phyloP scores from a whole-genome alignment of 2,329 filamentous ascomycete species.

The Aureobasidium subglaciale region DNA sequence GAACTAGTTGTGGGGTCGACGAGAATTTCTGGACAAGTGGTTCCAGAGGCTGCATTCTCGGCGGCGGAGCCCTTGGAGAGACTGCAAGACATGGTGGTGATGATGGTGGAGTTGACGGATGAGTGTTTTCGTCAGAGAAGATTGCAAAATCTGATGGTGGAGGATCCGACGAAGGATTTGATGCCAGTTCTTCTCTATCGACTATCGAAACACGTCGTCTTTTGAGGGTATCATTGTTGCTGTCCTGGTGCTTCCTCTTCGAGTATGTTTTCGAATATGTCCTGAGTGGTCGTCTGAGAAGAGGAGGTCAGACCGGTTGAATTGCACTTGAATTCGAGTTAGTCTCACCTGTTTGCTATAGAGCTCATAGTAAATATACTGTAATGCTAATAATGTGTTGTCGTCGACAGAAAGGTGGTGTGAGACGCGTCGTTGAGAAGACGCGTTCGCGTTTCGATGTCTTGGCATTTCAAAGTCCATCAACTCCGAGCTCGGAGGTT shows the following conservation, averaged over 20 bases:
- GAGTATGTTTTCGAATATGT: slow-evolving; percentile 13
- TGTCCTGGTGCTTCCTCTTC: slow-evolving; percentile 3
- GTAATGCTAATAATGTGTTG: not conserved
- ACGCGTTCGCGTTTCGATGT: slow-evolving; percentile 8
- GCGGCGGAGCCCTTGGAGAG: slow-evolving; percentile 20
- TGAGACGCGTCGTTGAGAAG: slow-evolving; percentile 2
- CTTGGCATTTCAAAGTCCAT: not conserved
- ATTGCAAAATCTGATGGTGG: slow-evolving; percentile 20
- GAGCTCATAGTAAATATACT: slow-evolving; percentile 9
- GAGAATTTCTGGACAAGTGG: not conserved
- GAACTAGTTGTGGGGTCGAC: not conserved
- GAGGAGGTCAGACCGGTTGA: not conserved
- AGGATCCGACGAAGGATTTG: slow-evolving; percentile 2
- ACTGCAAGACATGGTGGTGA: slow-evolving; percentile 37
- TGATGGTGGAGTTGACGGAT: slow-evolving; percentile 43
- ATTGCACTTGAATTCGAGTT: too few species aligned
- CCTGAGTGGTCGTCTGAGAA: not conserved
- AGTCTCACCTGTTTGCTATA: not conserved
- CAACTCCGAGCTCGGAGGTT: not conserved
- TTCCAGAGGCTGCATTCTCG: slow-evolving; percentile 23
- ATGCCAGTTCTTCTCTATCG: not conserved
- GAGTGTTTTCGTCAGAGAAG: slow-evolving; percentile 22
- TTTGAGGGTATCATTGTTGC: slow-evolving; percentile 7
- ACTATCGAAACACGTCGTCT: slow-evolving; percentile 15
- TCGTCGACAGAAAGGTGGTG: not conserved